Conservation (phyloP, 176 grass and related monocot genomes). For the Cocos nucifera region DNA sequence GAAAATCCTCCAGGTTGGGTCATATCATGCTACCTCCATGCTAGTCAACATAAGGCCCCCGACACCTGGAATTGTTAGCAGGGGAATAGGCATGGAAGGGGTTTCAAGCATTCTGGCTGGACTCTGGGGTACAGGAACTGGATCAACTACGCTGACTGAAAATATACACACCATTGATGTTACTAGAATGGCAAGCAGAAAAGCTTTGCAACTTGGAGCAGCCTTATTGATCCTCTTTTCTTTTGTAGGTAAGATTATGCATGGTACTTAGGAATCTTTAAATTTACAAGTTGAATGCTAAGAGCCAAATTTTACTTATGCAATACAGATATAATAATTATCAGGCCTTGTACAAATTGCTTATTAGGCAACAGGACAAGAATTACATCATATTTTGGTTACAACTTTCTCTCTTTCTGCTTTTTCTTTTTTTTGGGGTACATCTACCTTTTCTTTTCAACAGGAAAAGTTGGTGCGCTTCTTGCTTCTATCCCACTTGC, state of each 20-base stretch:
- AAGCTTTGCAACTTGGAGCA: conserved; percentile 83
- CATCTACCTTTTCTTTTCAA: not conserved
- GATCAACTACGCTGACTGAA: conserved; percentile 78
- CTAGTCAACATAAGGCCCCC: conserved; percentile 84
- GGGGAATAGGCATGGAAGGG: conserved; percentile 93
- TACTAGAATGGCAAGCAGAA: conserved; percentile 70
- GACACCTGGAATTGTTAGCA: conserved; percentile 92
- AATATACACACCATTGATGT: conserved; percentile 86
- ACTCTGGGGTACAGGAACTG: conserved; percentile 87
- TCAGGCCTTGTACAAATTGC: no score
- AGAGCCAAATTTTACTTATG: no score
- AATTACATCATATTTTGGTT: no score
- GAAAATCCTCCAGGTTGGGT: conserved; percentile 48
- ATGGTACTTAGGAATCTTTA: not conserved
- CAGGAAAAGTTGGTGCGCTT: conserved; percentile 88
- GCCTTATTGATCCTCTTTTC: conserved; percentile 58
- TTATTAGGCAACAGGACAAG: no score
- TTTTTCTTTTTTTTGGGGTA: not conserved
- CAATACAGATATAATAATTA: no score
- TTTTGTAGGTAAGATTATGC: conserved; percentile 52
- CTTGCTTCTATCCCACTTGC: conserved; percentile 84
- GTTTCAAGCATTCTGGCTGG: conserved; percentile 78
- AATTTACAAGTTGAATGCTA: no score
- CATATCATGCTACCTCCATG: conserved; percentile 79
- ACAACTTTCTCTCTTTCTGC: no score